Evolutionary conservation across 306 rosid species (phyloP), one percentile per base, ranked within the genome.

Genomic region (Nissolia schottii): DNA sequence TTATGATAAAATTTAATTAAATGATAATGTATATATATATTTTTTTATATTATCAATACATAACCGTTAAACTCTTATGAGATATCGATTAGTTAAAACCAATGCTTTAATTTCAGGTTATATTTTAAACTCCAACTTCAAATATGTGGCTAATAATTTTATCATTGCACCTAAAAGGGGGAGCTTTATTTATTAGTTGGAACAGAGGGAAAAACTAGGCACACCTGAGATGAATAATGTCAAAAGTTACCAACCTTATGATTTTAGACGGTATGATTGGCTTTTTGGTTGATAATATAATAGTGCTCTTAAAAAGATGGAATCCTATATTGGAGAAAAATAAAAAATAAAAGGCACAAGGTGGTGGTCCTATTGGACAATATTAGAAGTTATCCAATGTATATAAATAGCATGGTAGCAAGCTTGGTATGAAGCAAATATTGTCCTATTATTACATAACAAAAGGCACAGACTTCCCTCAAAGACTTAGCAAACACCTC

Each of bases 271-370:
- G 58, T 25, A 15, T 28, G 76, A 55, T 50, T 41, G 49, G 38
- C 58, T 76, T 70, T 64, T 64, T 76, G 69, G 29, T 22, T 48
- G 62, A 81, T 55, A 72, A 25, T 40, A 18, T 49, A n/a, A 41
- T 46, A 76, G 67, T 76, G 79, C 75, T 79, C 50, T 55, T 27
- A 65, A 77, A n/a, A 73, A 79, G 79, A 16, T 31, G 45, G 46
- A 29, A 20, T 19, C 50, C 6, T 45, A n/a, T 27, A 3, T 50
- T 62, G 34, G 10, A 29, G 1, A 22, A 3, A 37, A 71, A n/a
- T n/a, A n/a, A n/a, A n/a, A n/a, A n/a, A n/a, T n/a, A 56, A 10
- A 35, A 10, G 40, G 18, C 46, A n/a, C 10, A 31, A 34, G 23
- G 73, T 58, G 38, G 56, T 31, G 25, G 27, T 31, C 25, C 45